phyloP scores from a whole-genome alignment of 495 filamentous ascomycete species.

The Annulohypoxylon maeteangense region DNA sequence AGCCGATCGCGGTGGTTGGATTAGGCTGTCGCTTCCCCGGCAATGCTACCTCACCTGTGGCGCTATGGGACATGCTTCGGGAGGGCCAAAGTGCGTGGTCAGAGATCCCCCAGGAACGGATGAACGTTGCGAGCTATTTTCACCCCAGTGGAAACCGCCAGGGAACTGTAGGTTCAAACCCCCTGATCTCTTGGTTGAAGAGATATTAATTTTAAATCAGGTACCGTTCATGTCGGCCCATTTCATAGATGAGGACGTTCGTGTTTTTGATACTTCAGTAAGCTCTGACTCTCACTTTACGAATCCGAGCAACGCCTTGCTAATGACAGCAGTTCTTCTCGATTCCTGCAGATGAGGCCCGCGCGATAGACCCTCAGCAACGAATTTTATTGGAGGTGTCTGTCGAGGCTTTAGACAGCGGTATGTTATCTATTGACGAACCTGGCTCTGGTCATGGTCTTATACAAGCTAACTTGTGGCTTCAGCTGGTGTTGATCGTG shows the following conservation, averaged over 20 bases:
- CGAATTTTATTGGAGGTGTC: slow-evolving; percentile 56
- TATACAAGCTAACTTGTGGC: slow-evolving; percentile 24
- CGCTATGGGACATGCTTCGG: slow-evolving; percentile 65
- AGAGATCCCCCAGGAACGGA: slow-evolving; percentile 72
- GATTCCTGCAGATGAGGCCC: slow-evolving; percentile 46
- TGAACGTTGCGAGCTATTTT: slow-evolving; percentile 71
- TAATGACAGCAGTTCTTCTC: slow-evolving; percentile 32
- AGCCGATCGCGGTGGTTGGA: slow-evolving; percentile 65
- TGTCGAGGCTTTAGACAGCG: slow-evolving; percentile 57
- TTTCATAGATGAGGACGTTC: slow-evolving; percentile 67
- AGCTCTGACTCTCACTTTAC: not conserved
- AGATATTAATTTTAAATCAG: slow-evolving; percentile 10
- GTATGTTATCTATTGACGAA: slow-evolving; percentile 33
- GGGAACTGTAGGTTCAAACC: slow-evolving; percentile 19
- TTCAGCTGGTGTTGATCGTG: slow-evolving; percentile 45
- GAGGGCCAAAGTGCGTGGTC: slow-evolving; percentile 64
- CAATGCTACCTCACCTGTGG: slow-evolving; percentile 58
- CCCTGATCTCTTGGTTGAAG: not conserved
- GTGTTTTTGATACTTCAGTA: slow-evolving; percentile 53
- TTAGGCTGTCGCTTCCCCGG: slow-evolving; percentile 63
- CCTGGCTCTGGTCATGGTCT: too few relatives aligned
- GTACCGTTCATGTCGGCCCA: slow-evolving; percentile 72
- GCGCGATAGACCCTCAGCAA: slow-evolving; percentile 52
- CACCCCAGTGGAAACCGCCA: slow-evolving; percentile 62
- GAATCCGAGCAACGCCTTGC: not conserved